A percentile compares a stretch with the other conserved stretches of the same genome.
Evolutionary conservation across 2,329 filamentous ascomycete genomes (phyloP).

Genomic region (Fusarium sp.): DNA sequence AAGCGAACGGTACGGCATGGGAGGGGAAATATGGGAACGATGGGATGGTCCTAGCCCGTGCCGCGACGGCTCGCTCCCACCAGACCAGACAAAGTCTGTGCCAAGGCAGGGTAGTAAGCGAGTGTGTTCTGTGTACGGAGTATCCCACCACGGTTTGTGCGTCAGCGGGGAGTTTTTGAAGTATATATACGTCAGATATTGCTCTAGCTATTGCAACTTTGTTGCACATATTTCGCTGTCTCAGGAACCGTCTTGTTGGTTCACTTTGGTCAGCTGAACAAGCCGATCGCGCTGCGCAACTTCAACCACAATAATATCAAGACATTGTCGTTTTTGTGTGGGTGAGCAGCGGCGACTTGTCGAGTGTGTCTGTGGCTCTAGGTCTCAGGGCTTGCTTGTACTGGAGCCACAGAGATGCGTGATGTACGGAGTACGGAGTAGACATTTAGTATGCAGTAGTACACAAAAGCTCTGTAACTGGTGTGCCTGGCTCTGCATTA

Average conservation of each 20-base stretch:
- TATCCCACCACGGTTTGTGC: conserved; percentile 26
- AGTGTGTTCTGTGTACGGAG: conserved; percentile 10
- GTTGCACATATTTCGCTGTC: conserved; percentile 1
- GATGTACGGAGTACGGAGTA: not conserved
- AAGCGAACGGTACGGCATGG: conserved; percentile 27
- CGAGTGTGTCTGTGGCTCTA: conserved; percentile 3
- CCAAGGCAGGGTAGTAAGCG: conserved; percentile 20
- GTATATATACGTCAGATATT: conserved; percentile 2
- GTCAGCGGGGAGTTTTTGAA: conserved; percentile 31
- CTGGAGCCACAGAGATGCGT: too few species aligned
- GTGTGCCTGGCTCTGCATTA: conserved; percentile 30
- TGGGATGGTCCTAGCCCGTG: conserved; percentile 34
- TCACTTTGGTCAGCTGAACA: conserved; percentile 1
- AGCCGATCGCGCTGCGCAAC: not conserved
- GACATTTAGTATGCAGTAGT: conserved; percentile 13
- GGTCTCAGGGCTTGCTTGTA: too few species aligned
- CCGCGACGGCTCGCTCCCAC: conserved; percentile 40
- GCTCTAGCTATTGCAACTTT: conserved; percentile 12
- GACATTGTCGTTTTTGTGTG: conserved; percentile 11
- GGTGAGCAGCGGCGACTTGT: conserved; percentile 26
- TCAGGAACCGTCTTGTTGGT: not conserved
- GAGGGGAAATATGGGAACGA: conserved; percentile 21
- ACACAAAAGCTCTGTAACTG: conserved; percentile 30
- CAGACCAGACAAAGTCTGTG: not conserved
- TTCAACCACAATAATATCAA: conserved; percentile 10